phyloP scores from a whole-genome alignment of 2,329 filamentous ascomycete species.

The Cercospora sp. region DNA sequence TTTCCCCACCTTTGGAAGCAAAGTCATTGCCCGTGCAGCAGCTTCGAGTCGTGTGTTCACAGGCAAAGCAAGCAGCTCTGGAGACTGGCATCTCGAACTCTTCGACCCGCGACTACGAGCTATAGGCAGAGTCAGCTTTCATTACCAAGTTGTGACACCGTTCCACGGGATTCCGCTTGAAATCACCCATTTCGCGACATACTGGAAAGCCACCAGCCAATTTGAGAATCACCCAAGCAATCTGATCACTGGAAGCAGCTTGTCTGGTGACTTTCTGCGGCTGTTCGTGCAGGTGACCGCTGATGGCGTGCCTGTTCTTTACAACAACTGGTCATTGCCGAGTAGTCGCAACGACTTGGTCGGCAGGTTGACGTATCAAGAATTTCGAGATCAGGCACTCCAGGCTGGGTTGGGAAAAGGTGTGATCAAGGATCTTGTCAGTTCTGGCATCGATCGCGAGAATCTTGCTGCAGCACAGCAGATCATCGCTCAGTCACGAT shows the following conservation, averaged over 20 bases:
- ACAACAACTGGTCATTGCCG: constrained; percentile 71
- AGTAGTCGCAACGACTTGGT: constrained; percentile 67
- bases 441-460: constrained; percentile 34
- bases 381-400: constrained; percentile 59
- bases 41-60: constrained; percentile 86
- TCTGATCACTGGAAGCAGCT: constrained; percentile 88
- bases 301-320: constrained; percentile 83
- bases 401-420: constrained; percentile 31
- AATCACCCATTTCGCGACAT: constrained; percentile 97
- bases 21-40: constrained; percentile 94
- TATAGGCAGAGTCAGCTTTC: constrained; percentile 92
- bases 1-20: constrained; percentile 94
- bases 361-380: constrained; percentile 71
- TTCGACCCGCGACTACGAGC: constrained; percentile 89
- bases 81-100: constrained; percentile 79
- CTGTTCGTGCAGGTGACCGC: constrained; percentile 89
- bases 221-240: constrained; percentile 81
- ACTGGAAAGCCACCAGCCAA: constrained; percentile 98
- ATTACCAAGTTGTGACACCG: constrained; percentile 93
- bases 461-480: constrained; percentile 67
- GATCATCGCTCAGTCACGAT: constrained; percentile 68
- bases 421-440: constrained; percentile 33
- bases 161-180: constrained; percentile 90
- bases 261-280: constrained; percentile 92
- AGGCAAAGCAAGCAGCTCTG: constrained; percentile 70